Percentiles rank a stretch among this genome's conserved stretches.
Evolutionary conservation across 176 grass and related monocot genomes (phyloP).

Genomic region (Pharus latifolius): DNA sequence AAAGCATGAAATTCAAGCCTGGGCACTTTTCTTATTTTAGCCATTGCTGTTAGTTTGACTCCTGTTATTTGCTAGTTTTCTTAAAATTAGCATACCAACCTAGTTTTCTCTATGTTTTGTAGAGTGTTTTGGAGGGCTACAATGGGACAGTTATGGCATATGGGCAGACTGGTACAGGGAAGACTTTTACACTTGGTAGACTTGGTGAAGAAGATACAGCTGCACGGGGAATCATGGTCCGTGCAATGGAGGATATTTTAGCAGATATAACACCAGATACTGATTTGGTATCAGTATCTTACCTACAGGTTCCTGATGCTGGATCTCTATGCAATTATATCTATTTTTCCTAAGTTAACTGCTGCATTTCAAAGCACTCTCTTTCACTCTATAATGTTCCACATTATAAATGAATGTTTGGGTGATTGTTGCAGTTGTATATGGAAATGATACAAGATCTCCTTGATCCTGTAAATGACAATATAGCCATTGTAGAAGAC

Average conservation of each 20-base stretch:
- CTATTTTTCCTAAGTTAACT: background rate
- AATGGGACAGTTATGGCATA: constrained; percentile 99
- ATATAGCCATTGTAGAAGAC: constrained; percentile 98
- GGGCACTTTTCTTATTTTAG: background rate
- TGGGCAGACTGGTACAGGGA: constrained; percentile 99
- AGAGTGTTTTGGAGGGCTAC: constrained; percentile 98
- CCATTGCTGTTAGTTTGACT: background rate
- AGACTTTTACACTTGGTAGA: constrained; percentile 97
- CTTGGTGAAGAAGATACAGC: constrained; percentile 98
- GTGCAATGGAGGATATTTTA: constrained; percentile 98
- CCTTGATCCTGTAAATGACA: constrained; percentile 95
- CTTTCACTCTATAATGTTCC: background rate
- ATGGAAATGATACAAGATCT: constrained; percentile 99
- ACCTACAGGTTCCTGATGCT: constrained; percentile 69
- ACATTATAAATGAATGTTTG: constrained; percentile 4
- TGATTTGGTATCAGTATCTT: constrained; percentile 84
- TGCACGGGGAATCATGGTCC: constrained; percentile 93
- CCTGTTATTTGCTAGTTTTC: background rate
- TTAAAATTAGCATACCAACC: background rate
- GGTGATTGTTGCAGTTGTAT: constrained; percentile 56
- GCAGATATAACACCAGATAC: constrained; percentile 63
- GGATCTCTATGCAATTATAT: background rate
- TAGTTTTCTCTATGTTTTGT: constrained; percentile 9
- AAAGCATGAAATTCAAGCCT: background rate
- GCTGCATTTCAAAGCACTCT: background rate